phyloP scores from a whole-genome alignment of 306 rosid species.

The Macrotyloma uniflorum region DNA sequence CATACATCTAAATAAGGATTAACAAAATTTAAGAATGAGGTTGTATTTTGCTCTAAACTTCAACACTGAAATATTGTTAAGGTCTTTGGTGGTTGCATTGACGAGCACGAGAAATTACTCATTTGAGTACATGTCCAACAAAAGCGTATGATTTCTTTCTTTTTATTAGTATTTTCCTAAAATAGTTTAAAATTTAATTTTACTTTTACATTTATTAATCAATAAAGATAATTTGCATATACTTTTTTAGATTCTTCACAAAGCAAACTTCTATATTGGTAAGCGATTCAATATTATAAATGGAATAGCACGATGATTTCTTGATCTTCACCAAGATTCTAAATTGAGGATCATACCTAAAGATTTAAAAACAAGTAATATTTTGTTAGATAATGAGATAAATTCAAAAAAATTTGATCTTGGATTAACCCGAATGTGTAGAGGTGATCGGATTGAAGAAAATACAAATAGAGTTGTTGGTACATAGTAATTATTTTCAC shows the following conservation, averaged over 20 bases:
- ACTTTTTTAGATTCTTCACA: not conserved
- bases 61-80: conserved; percentile 37
- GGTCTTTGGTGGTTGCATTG: conserved; percentile 29
- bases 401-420: conserved; percentile 32
- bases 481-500: conserved; percentile 36
- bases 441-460: conserved; percentile 31
- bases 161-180: not conserved
- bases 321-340: too few relatives aligned
- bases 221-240: not conserved
- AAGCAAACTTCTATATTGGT: not conserved
- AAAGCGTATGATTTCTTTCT: conserved; percentile 21
- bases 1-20: not conserved
- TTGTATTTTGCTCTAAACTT: conserved; percentile 33
- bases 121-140: conserved; percentile 41
- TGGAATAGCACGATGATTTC: too few relatives aligned
- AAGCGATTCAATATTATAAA: too few relatives aligned
- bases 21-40: conserved; percentile 36
- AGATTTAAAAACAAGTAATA: conserved; percentile 27
- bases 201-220: not conserved
- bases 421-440: conserved; percentile 22
- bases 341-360: conserved; percentile 29
- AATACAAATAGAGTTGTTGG: conserved; percentile 17
- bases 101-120: conserved; percentile 29
- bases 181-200: not conserved
- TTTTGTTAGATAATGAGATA: conserved; percentile 24